Evolutionary conservation across 1,284 basidiomycete species (phyloP).

Genomic region (Ganoderma lingzhi): DNA sequence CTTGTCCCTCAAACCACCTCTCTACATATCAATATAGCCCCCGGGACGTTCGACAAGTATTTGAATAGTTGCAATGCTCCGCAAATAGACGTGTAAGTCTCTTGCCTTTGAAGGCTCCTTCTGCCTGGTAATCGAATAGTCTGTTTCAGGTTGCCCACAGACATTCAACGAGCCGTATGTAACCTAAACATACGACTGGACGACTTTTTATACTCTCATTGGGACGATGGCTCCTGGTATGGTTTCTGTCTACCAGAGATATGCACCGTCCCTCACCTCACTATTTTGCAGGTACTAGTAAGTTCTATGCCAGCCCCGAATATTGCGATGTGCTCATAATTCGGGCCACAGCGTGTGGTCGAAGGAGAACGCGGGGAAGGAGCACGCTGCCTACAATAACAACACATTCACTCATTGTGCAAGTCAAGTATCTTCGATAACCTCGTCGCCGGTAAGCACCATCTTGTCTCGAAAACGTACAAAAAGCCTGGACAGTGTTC

Average conservation of each 20-base stretch:
- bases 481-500: not conserved
- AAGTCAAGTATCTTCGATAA: conserved; percentile 7
- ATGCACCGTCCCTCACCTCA: not conserved
- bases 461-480: not conserved
- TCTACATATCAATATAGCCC: not conserved
- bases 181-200: conserved; percentile 27
- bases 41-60: not conserved
- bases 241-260: not conserved
- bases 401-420: conserved; percentile 26
- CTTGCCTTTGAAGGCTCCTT: too few relatives aligned
- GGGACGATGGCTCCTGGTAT: conserved; percentile 31
- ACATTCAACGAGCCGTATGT: conserved; percentile 27
- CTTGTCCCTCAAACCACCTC: not conserved
- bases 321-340: not conserved
- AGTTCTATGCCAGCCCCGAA: not conserved
- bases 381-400: conserved; percentile 20
- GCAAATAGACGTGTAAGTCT: not conserved
- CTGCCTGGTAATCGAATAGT: not conserved
- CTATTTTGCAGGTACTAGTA: conserved; percentile 29
- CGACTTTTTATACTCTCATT: conserved; percentile 27
- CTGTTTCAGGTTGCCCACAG: conserved; percentile 16
- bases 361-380: conserved; percentile 20
- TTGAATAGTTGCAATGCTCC: not conserved
- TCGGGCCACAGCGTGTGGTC: conserved; percentile 18
- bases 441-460: not conserved